Evolutionary conservation across 2,329 filamentous ascomycete genomes (phyloP).

Genomic region (Dissoconium aciculare): DNA sequence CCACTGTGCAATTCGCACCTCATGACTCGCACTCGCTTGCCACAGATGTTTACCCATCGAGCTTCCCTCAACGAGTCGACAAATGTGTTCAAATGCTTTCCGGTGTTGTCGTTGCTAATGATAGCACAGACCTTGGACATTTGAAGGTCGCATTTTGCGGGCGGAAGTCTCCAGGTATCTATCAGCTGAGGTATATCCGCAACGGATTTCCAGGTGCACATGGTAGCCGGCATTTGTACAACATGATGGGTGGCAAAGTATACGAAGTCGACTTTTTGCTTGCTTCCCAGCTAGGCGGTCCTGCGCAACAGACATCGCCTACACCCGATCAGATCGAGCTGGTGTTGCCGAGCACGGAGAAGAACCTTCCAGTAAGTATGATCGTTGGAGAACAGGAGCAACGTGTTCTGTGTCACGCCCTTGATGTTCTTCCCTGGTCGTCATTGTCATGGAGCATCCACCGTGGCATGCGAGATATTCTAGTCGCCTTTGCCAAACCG

Average conservation of each 20-base stretch:
- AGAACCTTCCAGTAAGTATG: too few species aligned
- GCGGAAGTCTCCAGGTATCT: slow-evolving; percentile 1
- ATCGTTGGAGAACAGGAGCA: neutral
- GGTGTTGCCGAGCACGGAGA: neutral
- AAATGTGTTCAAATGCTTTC: slow-evolving; percentile 1
- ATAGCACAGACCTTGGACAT: too few species aligned
- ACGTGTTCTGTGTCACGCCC: neutral
- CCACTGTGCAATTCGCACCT: slow-evolving; percentile 1
- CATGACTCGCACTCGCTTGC: slow-evolving; percentile 1
- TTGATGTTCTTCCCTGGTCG: slow-evolving; percentile 2
- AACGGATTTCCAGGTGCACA: slow-evolving; percentile 2
- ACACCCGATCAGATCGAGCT: neutral
- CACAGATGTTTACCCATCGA: slow-evolving; percentile 1
- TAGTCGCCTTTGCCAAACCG: slow-evolving; percentile 2
- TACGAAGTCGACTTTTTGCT: slow-evolving; percentile 2
- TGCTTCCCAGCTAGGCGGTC: neutral
- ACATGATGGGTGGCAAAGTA: slow-evolving; percentile 2
- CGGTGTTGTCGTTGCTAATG: neutral
- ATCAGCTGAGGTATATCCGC: neutral
- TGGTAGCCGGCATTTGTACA: slow-evolving; percentile 2
- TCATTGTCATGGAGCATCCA: slow-evolving; percentile 2
- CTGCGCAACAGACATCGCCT: too few species aligned
- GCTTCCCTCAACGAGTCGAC: slow-evolving; percentile 1
- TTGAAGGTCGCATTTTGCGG: slow-evolving; percentile 2
- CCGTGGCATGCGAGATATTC: slow-evolving; percentile 2